These are phyloP conservation scores for Quaeritorhiza haematococci DNA, from an alignment of 371 early-diverging fungal genomes.

Conservation along the genomic window DNA sequence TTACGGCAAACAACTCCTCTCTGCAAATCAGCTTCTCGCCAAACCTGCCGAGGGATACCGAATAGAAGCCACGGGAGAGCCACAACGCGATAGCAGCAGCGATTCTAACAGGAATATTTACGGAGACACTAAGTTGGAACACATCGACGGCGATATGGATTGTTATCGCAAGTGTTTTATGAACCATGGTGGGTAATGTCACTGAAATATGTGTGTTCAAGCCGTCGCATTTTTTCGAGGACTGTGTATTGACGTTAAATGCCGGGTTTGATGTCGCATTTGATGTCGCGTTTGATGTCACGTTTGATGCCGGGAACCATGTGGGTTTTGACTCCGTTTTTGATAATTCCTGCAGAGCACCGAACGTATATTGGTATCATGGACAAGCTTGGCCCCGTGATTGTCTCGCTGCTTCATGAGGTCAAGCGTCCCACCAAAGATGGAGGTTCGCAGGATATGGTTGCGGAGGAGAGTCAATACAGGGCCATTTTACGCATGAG, in stretches of 20 bases:
- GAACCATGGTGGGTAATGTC: constrained; percentile 10
- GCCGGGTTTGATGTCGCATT: neutral
- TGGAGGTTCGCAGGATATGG: neutral
- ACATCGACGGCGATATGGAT: constrained; percentile 23
- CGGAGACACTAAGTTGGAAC: constrained; percentile 22
- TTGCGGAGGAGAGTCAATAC: neutral
- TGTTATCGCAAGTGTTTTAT: constrained; percentile 27
- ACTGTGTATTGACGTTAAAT: neutral
- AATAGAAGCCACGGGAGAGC: constrained; percentile 13
- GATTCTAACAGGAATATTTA: constrained; percentile 10
- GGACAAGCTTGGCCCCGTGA: constrained; percentile 23
- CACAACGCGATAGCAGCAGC: neutral
- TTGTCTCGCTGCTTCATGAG: constrained; percentile 16
- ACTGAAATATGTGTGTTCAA: neutral
- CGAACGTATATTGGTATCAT: constrained; percentile 17
- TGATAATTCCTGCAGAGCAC: constrained; percentile 13
- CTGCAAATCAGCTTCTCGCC: neutral
- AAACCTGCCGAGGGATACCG: constrained; percentile 19
- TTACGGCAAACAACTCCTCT: no score
- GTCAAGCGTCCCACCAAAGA: constrained; percentile 2
- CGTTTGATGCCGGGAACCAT: neutral
- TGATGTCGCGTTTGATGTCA: neutral
- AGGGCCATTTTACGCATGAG: neutral
- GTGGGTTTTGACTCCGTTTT: neutral
- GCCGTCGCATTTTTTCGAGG: neutral